Conservation (phyloP, 169 alveolate species). For the Perkinsus olseni region DNA sequence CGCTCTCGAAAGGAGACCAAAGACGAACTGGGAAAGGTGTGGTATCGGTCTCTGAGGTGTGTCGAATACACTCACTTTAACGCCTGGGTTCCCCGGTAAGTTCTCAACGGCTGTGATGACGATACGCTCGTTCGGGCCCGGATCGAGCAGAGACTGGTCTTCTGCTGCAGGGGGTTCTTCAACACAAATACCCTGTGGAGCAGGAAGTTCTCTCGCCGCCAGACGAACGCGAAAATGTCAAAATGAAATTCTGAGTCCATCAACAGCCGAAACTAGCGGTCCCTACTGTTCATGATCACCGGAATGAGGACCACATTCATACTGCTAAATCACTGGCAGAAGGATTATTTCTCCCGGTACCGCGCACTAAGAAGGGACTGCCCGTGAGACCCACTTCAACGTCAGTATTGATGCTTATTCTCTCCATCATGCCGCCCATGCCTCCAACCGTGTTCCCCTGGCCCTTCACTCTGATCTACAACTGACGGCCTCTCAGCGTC, state of each 20-base stretch:
- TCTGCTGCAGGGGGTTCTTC: neutral
- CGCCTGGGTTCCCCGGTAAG: neutral
- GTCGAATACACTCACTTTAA: neutral
- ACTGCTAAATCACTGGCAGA: no score
- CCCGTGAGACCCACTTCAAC: neutral
- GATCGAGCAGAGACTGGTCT: neutral
- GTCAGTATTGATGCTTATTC: neutral
- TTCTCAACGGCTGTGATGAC: neutral
- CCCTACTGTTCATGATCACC: no score
- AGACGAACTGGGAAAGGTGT: neutral
- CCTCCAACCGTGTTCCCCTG: neutral
- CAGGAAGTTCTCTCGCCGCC: neutral
- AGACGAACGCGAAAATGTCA: neutral
- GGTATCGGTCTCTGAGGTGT: no score
- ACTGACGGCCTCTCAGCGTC: no score
- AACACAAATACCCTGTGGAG: neutral
- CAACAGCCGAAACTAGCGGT: no score
- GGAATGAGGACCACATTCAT: no score
- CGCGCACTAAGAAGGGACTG: no score
- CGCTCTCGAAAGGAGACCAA: neutral
- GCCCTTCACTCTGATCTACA: neutral
- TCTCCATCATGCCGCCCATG: neutral
- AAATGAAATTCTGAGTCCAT: no score
- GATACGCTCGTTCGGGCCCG: neutral
- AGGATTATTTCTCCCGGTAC: no score